Base-by-base conservation (phyloP, 2,329 filamentous ascomycete species). In the Delphinella strobiligena region DNA sequence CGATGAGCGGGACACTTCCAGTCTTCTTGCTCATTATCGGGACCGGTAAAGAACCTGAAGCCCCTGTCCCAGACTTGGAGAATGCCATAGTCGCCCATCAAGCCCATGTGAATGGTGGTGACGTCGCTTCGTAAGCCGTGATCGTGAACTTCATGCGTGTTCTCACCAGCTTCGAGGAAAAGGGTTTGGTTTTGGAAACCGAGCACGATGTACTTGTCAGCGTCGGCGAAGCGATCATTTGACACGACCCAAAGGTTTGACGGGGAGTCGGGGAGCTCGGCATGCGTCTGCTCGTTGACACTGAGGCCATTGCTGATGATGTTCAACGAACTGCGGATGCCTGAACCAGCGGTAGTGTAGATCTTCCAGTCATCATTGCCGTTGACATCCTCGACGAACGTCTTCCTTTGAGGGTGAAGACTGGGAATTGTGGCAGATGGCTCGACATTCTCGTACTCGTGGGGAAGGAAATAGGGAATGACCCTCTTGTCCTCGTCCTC, bases 171-270 rank as follows among this genome's bases (percentile, higher is more conserved):
- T 53, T 87, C 93, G 12, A 98, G 69, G 1, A 96, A 88, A 10
- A 96, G 69, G 0, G 91, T 98, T 19, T 79, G 82, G 50, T 93
- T 93, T 30, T 80, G 79, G 54, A 94, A 91, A 2, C 87, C 93
- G 4, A 99, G 71, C n/a, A 98, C 76, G 45, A 98, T 94, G 54
- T 96, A 95, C 0, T 86, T 82, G 61, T 98, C 89, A 48, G 80
- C 93, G 50, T 89, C 76, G 50, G 96, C 89, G 14, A 75, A 73
- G 15, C 77, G 76, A 29, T 78, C 82, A 34, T 93, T 67, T 58
- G 94, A 95, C 1, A 93, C 87, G 0, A 91, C 95, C 89, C 91
- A 99, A 3, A 98, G 88, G 1, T 84, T 82, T 0, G 82, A 84
- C 3, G 88, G 87, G n/a, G 84, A 79, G 54, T 85, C 83, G 8